Conservation (phyloP, 495 filamentous ascomycete genomes). For the Penicillium ucsense region DNA sequence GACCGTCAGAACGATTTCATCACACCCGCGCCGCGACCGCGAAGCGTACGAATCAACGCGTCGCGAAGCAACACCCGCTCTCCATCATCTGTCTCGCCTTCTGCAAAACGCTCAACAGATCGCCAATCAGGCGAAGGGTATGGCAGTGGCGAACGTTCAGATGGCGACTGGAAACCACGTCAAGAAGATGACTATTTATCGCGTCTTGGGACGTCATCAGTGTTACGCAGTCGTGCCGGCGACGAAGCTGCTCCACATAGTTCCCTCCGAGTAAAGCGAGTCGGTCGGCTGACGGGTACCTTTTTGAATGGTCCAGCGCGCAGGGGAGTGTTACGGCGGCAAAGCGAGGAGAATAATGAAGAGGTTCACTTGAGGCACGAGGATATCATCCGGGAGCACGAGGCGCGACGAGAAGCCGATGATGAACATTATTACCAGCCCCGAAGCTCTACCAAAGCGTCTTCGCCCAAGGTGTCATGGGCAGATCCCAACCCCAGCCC, state of each 20-base stretch:
- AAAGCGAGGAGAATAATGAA: constrained; percentile 60
- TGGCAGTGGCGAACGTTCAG: constrained; percentile 31
- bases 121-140: constrained; percentile 26
- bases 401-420: constrained; percentile 15
- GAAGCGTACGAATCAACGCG: constrained; percentile 51
- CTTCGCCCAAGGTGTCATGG: constrained; percentile 38
- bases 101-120: constrained; percentile 26
- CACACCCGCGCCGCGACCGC: constrained; percentile 55
- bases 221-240: constrained; percentile 34
- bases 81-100: constrained; percentile 33
- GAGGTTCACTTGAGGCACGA: constrained; percentile 26
- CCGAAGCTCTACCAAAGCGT: constrained; percentile 22
- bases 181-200: constrained; percentile 36
- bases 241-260: constrained; percentile 54
- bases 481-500: constrained; percentile 32
- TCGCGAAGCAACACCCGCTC: constrained; percentile 31
- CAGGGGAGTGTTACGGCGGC: constrained; percentile 55
- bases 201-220: constrained; percentile 41
- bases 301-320: constrained; percentile 69
- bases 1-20: constrained; percentile 42
- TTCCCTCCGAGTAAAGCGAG: constrained; percentile 63
- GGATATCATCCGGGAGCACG: constrained; percentile 17
- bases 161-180: constrained; percentile 34
- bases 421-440: constrained; percentile 17
- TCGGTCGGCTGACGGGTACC: constrained; percentile 59